Evolutionary conservation across 2,329 filamentous ascomycete genomes (phyloP), one percentile per base, ranked within the genome.

Genomic region (Scleromitrula shiraiana): DNA sequence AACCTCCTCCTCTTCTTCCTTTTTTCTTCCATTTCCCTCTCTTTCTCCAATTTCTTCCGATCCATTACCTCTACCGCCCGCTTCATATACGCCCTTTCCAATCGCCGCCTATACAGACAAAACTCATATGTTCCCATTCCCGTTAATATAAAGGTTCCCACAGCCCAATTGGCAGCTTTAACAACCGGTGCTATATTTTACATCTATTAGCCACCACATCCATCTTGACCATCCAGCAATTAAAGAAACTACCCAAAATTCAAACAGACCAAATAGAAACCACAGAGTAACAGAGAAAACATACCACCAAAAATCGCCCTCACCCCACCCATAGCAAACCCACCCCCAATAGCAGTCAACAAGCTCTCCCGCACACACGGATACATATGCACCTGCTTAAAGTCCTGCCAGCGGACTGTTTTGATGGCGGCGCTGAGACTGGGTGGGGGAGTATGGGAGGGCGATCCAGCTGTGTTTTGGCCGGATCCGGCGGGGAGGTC

Each of bases 321-420:
- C 46, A 90, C 60, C 50, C 82, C 83, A 46, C 90, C 91, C 26
- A 88, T 68, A 4, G 77, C 84, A 53, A 88, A 85, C 3, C 88
- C 93, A 2, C 79, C 76, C 1, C 80, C 85, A 59, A 98, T 94
- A 20, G 89, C 93, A 1, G 85, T 81, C 57, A 97, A 70, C 45
- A 95, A 73, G 2, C 87, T 83, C 62, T 95, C 84, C 52, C 90
- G 76, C 17, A 88, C 85, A 66, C 93, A 97, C 0, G 91, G 91
- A 49, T 81, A 77, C 65, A 85, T 83, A 65, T 90, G 83, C 45
- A 94, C 72, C 37, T 80, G 78, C 37, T 79, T 66, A 54, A 90
- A 85, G 60, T 91, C 87, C 32, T 82, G 73, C 32, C 74, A 62
- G 52, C 80, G 80, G 52, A 91, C 81, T 40, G 75, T 78, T 53